Base-by-base conservation (phyloP, 345 rosid genomes). In the Leavenworthia alabamica region DNA sequence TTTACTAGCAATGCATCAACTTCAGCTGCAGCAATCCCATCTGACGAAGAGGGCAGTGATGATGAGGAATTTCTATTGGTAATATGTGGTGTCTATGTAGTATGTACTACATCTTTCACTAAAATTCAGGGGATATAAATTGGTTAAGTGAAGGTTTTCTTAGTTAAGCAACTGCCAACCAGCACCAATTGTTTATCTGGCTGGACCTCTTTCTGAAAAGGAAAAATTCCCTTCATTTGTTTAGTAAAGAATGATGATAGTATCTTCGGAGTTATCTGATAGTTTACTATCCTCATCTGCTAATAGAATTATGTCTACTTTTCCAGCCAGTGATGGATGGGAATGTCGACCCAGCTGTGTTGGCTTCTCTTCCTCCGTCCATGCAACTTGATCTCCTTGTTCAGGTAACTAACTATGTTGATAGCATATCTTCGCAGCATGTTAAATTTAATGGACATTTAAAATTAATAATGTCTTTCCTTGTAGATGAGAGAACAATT, bases 381-480 rank as follows among this genome's bases (percentile, higher is more conserved):
- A 81, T 89, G 89, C 88, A 85, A 71, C 92, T 89, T 37, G 91
- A 89, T 79, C 97, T 89, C 65, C 85, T 89, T 75, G 88, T 66
- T 64, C 97, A 86, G 88, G 97, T 86, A 60, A 77, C 72, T 81
- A 60, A 63, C 78, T 43, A 4, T 27, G 46, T 49, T 49, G 31
- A 10, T 49, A 35, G 29, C 52, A 53, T 61, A 31, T 40, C 26
- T 60, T 69, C 17, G 17, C 48, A 7, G 56, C 43, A 60, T 50
- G 48, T 64, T 57, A 39, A 64, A 29, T 43, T 49, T 19, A 50
- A 39, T 61, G 66, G 26, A 67, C 52, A 36, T 12, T 45, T 56
- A 11, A 15, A 13, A 9, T 62, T 44, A 28, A 36, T 70, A 31
- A 70, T 57, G 24, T 35, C 49, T 16, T 64, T 23, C 46, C 57